Base-by-base conservation (phyloP, 352 stramenopile genomes). In the Phytophthora melonis region DNA sequence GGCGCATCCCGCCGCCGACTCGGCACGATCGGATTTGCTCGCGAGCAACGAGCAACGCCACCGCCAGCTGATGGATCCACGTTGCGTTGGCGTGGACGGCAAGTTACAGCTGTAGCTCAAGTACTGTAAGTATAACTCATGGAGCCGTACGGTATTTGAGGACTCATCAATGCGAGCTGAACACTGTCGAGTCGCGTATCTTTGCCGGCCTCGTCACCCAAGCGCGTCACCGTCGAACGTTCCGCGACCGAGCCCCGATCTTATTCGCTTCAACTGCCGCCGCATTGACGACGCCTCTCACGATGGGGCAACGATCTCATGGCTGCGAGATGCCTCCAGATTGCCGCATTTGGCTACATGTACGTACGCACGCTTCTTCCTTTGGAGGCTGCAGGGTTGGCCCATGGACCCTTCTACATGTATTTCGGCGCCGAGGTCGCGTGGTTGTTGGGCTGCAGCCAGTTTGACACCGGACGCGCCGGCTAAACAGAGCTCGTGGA, bases 331-430 rank as follows among this genome's bases (percentile, higher is more conserved):
- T 50, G 16, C 18, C 8, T 50, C 16, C 3, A 19, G 43, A 50
- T 50, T 18, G 3, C 43, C 16, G 18, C 43, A 18, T 21, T 50
- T 50, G 43, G 43, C 18, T 50, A 50, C 43, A 50, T 9, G 19
- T 30, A 5, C 27, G 27, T 30, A 30, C 27, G 18, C 7, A 18
- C 39, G 13, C 39, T 47, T 47, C 39, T 14, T 14, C 11, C 47
- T 30, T 30, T 19, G 54, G 7, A 18, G 36, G 45, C 30, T 66
- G 18, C 53, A 39, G 21, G 53, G 34, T 47, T 70, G 43, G 19
- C 65, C 27, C 32, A 14, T 63, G 18, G 66, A 66, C 59, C 66
- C 66, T 78, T 77, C 73, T 77, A n/a, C n/a, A n/a, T n/a, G n/a
- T n/a, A 77, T 74, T 65, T 41, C 47, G 58, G 21, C 45, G 57